phyloP scores from a whole-genome alignment of 2,329 filamentous ascomycete species.

The Cytospora piceicola region DNA sequence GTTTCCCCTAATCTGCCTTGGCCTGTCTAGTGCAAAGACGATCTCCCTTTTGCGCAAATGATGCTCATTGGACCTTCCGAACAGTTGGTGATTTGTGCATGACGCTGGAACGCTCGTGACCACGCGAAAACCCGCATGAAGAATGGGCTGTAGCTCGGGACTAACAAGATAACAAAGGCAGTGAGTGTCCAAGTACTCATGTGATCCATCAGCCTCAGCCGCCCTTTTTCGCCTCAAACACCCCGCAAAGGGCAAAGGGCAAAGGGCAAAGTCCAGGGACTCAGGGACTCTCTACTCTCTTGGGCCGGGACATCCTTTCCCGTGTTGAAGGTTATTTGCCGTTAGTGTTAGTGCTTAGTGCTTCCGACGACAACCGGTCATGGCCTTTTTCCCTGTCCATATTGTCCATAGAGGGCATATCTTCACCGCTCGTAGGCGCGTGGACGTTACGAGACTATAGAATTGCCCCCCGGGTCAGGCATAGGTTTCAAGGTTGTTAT shows the following conservation, averaged over 20 bases:
- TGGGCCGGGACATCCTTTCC: too few species aligned
- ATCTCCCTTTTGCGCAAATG: background rate
- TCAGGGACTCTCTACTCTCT: too few species aligned
- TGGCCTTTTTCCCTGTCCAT: too few species aligned
- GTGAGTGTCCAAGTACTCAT: background rate
- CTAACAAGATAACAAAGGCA: background rate
- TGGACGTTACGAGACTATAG: background rate
- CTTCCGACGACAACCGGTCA: background rate
- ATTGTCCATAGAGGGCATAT: background rate
- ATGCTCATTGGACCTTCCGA: background rate
- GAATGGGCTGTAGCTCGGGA: background rate
- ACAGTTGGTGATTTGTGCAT: background rate
- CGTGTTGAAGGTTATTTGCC: too few species aligned
- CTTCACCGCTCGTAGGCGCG: background rate
- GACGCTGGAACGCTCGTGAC: constrained; percentile 2
- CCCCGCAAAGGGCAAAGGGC: too few species aligned
- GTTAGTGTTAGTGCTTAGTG: too few species aligned
- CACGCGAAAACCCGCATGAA: background rate
- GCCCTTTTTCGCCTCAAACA: background rate
- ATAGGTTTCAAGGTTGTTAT: background rate
- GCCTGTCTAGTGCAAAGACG: background rate
- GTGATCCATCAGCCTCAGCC: background rate
- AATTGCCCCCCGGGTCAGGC: background rate
- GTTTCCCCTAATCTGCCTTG: background rate
- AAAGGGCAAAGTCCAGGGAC: too few species aligned